Conservation (phyloP, 2,329 filamentous ascomycete species). For the Pestalotiopsis sp. region DNA sequence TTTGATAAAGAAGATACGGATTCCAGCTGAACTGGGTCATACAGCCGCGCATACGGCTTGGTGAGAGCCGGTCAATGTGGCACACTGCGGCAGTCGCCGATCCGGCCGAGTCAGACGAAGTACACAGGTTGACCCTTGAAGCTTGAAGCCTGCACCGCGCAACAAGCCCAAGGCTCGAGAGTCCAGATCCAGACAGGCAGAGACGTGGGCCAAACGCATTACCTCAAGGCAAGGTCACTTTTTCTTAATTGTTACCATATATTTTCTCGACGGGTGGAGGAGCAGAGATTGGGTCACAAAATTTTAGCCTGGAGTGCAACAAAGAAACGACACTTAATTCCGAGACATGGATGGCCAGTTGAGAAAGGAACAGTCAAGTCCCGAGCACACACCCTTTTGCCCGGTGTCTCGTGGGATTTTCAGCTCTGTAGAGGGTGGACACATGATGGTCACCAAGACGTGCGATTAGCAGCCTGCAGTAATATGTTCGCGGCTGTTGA, state of each 20-base stretch:
- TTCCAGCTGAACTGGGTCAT: neutral
- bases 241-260: neutral
- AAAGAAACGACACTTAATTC: neutral
- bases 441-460: no score
- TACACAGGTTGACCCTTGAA: neutral
- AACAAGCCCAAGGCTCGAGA: neutral
- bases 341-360: neutral
- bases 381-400: neutral
- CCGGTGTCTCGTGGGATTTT: no score
- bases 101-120: neutral
- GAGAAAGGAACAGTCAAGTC: neutral
- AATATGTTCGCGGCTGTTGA: no score
- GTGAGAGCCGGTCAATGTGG: neutral
- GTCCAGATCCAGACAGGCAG: no score
- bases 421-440: no score
- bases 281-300: neutral
- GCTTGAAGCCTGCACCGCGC: neutral
- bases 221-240: neutral
- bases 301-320: neutral
- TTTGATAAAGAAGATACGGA: neutral
- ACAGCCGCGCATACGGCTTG: neutral
- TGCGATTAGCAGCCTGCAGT: no score
- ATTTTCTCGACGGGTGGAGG: neutral
- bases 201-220: neutral
- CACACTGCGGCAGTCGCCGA: neutral